These are phyloP conservation scores for Nemophila menziesii DNA, from an alignment of 257 asterid genomes.

Conservation along the genomic window DNA sequence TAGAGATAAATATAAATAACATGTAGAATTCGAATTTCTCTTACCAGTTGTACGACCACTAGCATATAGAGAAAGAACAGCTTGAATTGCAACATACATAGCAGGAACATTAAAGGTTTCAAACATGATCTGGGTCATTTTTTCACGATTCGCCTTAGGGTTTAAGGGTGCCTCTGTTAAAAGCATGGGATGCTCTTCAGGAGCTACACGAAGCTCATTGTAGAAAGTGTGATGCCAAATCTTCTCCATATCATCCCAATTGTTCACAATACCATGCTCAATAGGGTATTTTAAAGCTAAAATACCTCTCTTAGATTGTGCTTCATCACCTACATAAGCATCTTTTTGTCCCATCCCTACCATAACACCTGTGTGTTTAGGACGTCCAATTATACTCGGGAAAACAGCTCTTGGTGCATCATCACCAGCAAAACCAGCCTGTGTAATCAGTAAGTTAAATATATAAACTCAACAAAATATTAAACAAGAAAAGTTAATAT, in stretches of 20 bases:
- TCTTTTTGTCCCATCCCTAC: conserved; percentile 39
- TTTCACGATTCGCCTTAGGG: conserved; percentile 37
- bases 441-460: not conserved
- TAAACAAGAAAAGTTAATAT: not conserved
- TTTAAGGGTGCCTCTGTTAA: conserved; percentile 42
- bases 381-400: conserved; percentile 37
- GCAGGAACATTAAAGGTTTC: conserved; percentile 38
- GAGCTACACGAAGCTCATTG: conserved; percentile 42
- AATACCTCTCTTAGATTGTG: conserved; percentile 37
- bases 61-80: conserved; percentile 39
- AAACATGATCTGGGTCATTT: conserved; percentile 37
- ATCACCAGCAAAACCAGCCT: conserved; percentile 44
- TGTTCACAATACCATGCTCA: conserved; percentile 39
- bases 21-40: not conserved
- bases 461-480: not conserved
- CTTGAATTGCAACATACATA: conserved; percentile 41
- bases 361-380: conserved; percentile 33
- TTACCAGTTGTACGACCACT: conserved; percentile 44
- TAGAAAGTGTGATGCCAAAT: conserved; percentile 38
- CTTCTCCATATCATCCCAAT: conserved; percentile 47
- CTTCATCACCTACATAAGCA: conserved; percentile 41
- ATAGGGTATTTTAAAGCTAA: conserved; percentile 33
- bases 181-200: conserved; percentile 36
- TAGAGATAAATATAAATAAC: not conserved
- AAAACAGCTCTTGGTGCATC: conserved; percentile 41